Base-by-base conservation (phyloP, 768 basidiomycete species). In the Mycena sanguinolenta region DNA sequence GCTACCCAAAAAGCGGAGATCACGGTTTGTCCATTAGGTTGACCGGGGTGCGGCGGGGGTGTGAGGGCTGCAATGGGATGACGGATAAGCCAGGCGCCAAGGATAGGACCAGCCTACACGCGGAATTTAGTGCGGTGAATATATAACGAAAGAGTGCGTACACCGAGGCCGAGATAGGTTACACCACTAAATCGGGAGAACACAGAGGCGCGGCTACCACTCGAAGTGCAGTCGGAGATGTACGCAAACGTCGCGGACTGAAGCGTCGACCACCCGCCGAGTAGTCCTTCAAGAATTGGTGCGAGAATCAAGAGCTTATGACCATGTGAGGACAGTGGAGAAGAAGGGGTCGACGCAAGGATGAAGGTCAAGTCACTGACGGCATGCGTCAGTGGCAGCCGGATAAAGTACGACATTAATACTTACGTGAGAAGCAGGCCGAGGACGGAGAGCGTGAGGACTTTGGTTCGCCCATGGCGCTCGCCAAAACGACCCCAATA, bases 401-500 rank as follows among this genome's bases (percentile, higher is more conserved):
- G 60, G 50, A 14, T 64, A 67, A 49, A 69, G n/a, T 36, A 61
- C 53, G 34, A 4, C 82, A 79, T n/a, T n/a, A 36, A 36, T 27
- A 63, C n/a, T 13, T 50, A 58, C n/a, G 25, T 73, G 67, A 81
- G 76, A 74, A 85, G 79, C 12, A 84, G 65, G 21, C 96, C 95
- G 19, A 93, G 76, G 0, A 91, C 89, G 5, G 92, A 82, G 38
- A 91, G 83, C 13, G 92, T 90, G 67, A 97, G 88, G 28, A 97
- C 91, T 60, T 85, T 88, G 2, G 91, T 95, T 55, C 96, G 85
- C 14, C 96, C 96, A 72, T 92, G 81, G 23, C 89, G 84, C 77
- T 97, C 95, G 25, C 94, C 90, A 66, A 92, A 92, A 65, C 88
- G 89, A 49, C 95, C 94, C 96, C 96, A 98, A 89, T 91, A 95